Percentiles rank a stretch among this genome's conserved stretches.
Evolutionary conservation across 305 asterid species (phyloP).

Genomic region (Ilex paraguariensis): DNA sequence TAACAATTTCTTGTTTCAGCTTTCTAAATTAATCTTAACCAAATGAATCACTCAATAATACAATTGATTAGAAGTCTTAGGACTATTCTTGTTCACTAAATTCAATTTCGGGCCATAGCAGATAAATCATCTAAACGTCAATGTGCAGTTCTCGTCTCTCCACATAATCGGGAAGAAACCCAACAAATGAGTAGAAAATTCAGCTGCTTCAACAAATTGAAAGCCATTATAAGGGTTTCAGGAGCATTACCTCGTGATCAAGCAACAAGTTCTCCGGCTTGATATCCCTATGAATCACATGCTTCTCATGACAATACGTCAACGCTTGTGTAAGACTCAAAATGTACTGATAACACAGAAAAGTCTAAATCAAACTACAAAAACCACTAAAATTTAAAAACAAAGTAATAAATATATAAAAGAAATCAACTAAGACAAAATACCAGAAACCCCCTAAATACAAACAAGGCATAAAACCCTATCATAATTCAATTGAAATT

Average conservation of each 20-base stretch:
- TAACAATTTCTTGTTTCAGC: too few relatives aligned
- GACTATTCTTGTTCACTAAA: too few relatives aligned
- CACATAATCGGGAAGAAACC: too few relatives aligned
- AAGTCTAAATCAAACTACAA: not conserved
- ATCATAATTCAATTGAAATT: not conserved
- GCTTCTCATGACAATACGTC: constrained; percentile 77
- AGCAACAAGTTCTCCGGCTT: constrained; percentile 92
- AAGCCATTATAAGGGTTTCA: not conserved
- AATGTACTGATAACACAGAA: constrained; percentile 39
- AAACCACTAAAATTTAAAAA: constrained; percentile 15
- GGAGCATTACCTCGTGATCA: constrained; percentile 77
- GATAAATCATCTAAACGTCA: too few relatives aligned
- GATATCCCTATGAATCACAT: constrained; percentile 94
- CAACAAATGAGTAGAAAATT: too few relatives aligned
- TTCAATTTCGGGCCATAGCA: too few relatives aligned
- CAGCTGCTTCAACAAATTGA: too few relatives aligned
- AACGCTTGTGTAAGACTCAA: constrained; percentile 81
- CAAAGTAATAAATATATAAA: constrained; percentile 2
- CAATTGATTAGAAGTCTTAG: too few relatives aligned
- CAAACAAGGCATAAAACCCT: not conserved
- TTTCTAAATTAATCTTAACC: too few relatives aligned
- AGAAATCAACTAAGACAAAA: not conserved
- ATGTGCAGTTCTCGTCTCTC: too few relatives aligned
- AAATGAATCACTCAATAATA: too few relatives aligned
- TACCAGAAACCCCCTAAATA: not conserved